A percentile compares a stretch with the other conserved stretches of the same genome.
These are phyloP conservation scores for Colletotrichum sp. DNA, from an alignment of 2,329 filamentous ascomycete genomes.

Conservation along the genomic window DNA sequence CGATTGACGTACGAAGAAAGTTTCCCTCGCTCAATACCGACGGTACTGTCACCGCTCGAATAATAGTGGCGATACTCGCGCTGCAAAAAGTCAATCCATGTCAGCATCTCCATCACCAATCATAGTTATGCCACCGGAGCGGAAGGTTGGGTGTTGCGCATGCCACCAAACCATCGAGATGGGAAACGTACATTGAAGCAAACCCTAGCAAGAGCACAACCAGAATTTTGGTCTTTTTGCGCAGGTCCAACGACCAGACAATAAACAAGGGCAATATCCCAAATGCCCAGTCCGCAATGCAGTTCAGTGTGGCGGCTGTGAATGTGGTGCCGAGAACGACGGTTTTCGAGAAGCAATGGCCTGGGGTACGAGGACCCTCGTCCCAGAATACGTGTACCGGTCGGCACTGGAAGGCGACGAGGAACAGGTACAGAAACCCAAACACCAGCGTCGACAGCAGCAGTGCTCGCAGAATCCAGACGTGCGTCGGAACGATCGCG, in stretches of 20 bases:
- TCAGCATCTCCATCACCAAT: not conserved
- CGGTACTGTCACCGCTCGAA: conserved; percentile 46
- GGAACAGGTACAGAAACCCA: conserved; percentile 41
- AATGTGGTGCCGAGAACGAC: conserved; percentile 34
- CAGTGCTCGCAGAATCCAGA: conserved; percentile 39
- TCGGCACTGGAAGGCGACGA: conserved; percentile 42
- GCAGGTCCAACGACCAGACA: conserved; percentile 46
- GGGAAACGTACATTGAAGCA: conserved; percentile 30
- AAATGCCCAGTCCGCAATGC: conserved; percentile 41
- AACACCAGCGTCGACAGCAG: conserved; percentile 37
- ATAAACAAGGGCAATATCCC: conserved; percentile 41
- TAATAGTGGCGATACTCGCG: conserved; percentile 40
- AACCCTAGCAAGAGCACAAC: conserved; percentile 33
- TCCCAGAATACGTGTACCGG: conserved; percentile 44
- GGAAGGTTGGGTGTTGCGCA: not conserved
- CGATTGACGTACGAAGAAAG: conserved; percentile 37
- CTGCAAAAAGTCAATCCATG: not conserved
- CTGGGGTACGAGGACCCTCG: conserved; percentile 25
- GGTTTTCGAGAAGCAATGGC: conserved; percentile 30
- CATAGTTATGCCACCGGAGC: not conserved
- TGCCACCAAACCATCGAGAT: not conserved
- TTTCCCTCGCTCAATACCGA: conserved; percentile 38
- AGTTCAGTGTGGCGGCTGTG: conserved; percentile 41
- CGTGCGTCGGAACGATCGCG: conserved; percentile 34
- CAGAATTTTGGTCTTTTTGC: conserved; percentile 37